Evolutionary conservation across 768 basidiomycete genomes (phyloP), one percentile per base, ranked within the genome.

Genomic region (Lentinula lateritia): DNA sequence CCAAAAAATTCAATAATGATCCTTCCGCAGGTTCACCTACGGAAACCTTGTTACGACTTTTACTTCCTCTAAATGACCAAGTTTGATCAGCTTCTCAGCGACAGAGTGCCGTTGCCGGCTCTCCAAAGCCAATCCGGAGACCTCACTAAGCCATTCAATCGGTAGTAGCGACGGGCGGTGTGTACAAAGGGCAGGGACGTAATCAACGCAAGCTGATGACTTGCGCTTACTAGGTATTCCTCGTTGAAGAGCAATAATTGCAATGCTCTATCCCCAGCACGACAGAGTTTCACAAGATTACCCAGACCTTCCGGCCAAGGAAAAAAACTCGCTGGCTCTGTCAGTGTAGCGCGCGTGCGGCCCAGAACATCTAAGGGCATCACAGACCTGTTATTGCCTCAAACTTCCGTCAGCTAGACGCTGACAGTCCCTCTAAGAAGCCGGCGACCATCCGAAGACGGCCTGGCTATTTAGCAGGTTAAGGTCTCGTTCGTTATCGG

Each of bases 401-500:
- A 23, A 23, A 23, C 23, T 23, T 23, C 23, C 23, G 23, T 23
- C 23, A 23, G 23, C 23, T 23, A 23, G 23, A 23, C 23, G 23
- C 23, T 23, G 23, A 23, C 23, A 23, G 23, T 23, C 23, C 23
- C 23, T 23, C 23, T 23, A 23, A 23, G 23, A 81, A 89, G 87
- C 81, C 83, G 68, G 76, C 80, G 81, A 82, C 85, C 85, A 86
- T 82, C 87, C 66, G 80, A 83, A 84, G 85, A 80, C 83, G 75
- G 81, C 83, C 84, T 79, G 87, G 81, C 88, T 90, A 91, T 89
- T 90, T 88, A 90, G 89, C 88, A 89, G 86, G 87, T 87, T 86
- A 88, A 89, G 87, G 89, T 91, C 88, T 91, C 88, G 83, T 89
- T 91, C 85, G 84, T 90, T 90, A 90, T 91, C 88, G 84, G 87